Conservation (phyloP, 176 grass and related monocot genomes). For the Hsuehochloa calcarea region DNA sequence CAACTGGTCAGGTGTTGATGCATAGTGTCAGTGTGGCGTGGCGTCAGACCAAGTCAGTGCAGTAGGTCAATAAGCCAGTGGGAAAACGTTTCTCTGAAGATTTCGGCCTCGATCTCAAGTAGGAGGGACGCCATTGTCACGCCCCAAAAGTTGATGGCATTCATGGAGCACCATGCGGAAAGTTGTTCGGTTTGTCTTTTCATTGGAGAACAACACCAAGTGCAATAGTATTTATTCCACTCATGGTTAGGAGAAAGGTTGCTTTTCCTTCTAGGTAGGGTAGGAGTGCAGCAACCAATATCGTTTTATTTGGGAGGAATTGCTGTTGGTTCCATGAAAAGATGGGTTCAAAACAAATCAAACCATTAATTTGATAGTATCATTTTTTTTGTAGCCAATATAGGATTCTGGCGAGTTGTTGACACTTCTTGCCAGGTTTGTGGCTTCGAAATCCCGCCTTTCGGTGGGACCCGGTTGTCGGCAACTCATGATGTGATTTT, state of each 20-base stretch:
- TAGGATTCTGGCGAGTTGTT: neutral
- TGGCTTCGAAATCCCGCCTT: neutral
- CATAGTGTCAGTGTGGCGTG: neutral
- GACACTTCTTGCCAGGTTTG: neutral
- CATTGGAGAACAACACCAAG: slow-evolving; percentile 20
- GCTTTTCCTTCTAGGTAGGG: slow-evolving; percentile 50
- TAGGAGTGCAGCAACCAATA: slow-evolving; percentile 4
- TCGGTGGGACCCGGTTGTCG: neutral
- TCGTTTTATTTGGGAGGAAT: neutral
- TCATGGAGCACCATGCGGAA: slow-evolving; percentile 25
- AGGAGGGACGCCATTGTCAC: slow-evolving; percentile 42
- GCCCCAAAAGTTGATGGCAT: slow-evolving; percentile 34
- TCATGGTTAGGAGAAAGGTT: slow-evolving; percentile 51
- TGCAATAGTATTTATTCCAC: neutral
- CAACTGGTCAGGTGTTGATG: slow-evolving; percentile 3
- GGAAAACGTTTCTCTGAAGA: neutral
- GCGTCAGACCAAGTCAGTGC: neutral
- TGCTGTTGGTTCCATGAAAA: neutral
- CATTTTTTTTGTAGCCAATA: neutral
- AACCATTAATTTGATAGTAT: neutral
- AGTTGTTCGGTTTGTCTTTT: slow-evolving; percentile 31
- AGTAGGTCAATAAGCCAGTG: neutral
- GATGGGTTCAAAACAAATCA: neutral
- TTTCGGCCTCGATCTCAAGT: slow-evolving; percentile 13
- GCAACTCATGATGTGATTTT: neutral